Base-by-base conservation (phyloP, 345 rosid species). In the Dimocarpus longan region DNA sequence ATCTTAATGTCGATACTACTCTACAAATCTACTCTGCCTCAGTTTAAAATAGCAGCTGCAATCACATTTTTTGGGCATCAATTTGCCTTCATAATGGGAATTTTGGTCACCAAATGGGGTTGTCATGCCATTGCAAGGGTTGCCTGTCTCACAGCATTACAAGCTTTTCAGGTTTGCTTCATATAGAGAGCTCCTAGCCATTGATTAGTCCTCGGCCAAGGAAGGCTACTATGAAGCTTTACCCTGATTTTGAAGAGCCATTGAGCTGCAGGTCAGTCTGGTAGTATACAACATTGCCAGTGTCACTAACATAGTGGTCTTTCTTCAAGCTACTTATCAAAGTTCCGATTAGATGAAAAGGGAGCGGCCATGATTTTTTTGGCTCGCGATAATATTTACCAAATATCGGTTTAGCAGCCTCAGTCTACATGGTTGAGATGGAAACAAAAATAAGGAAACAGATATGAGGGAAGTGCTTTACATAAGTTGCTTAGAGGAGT, bases 341-440 rank as follows among this genome's bases (percentile, higher is more conserved):
- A 80, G 60, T 77, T 19, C 76, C 80, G 18, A 89, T 11, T 66
- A 89, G 78, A 79, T 82, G 84, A 40, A 84, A 76, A 12, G 92
- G 92, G 60, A 89, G 48, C 15, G 88, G 86, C 62, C 86, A 82
- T 13, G 90, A 89, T 78, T 76, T 89, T 79, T 80, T 73, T 3
- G 92, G 92, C 73, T 89, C 81, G 1, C 84, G 82, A 65, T 87
- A 89, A 78, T 89, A 89, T 76, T 87, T 82, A 54, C 90, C 90
- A 6, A 89, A 73, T 48, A 87, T 89, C 0, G 90, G 88, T 77
- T 79, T 89, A 19, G 89, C 88, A 37, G 92, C 92, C 79, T 87
- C 83, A 16, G 92, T 89, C 86, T 85, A 76, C 24, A 67, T 22
- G 21, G 39, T 76, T 67, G 10, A 68, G 21, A 54, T 9, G 10